Base-by-base conservation (phyloP, 805 yeast species). In the Candida saitoana region DNA sequence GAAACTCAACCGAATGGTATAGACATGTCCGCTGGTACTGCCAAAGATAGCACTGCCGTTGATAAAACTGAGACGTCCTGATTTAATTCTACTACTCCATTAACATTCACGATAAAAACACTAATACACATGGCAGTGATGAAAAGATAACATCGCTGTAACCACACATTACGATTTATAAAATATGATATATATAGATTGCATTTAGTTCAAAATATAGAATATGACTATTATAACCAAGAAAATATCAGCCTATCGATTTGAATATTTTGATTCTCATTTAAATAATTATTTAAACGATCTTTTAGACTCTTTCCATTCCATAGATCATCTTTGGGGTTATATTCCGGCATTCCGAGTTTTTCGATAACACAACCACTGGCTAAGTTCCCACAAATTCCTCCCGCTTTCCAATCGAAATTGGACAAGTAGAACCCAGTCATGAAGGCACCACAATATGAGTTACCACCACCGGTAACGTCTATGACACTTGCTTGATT, bases 311-410 rank as follows among this genome's bases (percentile, higher is more conserved):
- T 46, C 5, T 49, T 20, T 0, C 82, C 85, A 54, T 88, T 88
- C 91, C 95, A 87, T 5, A 41, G 25, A 16, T 70, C 76, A n/a
- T 18, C 17, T 5, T 40, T 47, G 1, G 46, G 49, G 15, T 51
- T 41, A 3, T 40, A 48, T 0, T 47, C 49, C 0, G 96, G 95
- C 55, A 84, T 69, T 0, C 96, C 97, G 34, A 85, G 63, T 49
- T 77, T 83, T 57, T 90, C 96, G 29, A 90, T 79, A n/a, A 84
- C 79, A 37, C 81, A 67, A 0, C 95, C 91, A 44, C 96, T 87
- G 0, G 84, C 88, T 3, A 90, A 64, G 44, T 78, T 84, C 0
- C 89, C 97, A 54, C 77, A 77, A 0, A 82, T 63, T 4, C 82
- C 79, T 0, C 83, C 85, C 7, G 73, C 60, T 1, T 60, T 54